Evolutionary conservation across 148 eudicot genomes (phyloP), one percentile per base, ranked within the genome.

Genomic region (Rhododendron henanense): DNA sequence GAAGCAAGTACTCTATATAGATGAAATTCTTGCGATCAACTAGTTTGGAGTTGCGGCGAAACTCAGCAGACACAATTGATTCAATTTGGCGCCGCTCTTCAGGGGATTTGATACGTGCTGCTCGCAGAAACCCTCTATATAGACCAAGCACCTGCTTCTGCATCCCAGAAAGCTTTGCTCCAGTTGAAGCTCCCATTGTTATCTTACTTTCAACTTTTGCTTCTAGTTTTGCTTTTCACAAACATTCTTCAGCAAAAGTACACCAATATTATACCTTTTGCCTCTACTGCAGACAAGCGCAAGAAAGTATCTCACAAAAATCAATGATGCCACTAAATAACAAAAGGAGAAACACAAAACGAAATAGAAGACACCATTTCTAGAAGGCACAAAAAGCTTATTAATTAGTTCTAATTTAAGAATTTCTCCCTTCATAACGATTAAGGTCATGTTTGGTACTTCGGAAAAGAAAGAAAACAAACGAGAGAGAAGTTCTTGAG

Each of bases 101-200:
- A 16, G 91, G 90, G 48, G 94, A 79, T 85, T 96, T 96, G 6
- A 91, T 82, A 74, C 96, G 96, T 2, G 99, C 98, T 87, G 93
- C 93, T 86, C 98, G 92, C 39, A 96, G 83, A 88, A 94, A 96
- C 73, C 94, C 95, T 88, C 98, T 90, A 87, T 96, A 96, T 57
- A 96, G 88, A 82, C 94, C 87, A 84, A 96, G 91, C 47, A 95
- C 99, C 87, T 96, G 96, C 90, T 93, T 96, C 88, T 96, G 99
- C 92, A 96, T 90, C 65, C 99, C 99, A 44, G 99, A 96, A 79
- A 96, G 93, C 92, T 89, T 93, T 59, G 89, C 90, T 33, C 85
- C 91, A 47, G 89, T 78, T 4, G 93, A 86, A n/a, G 83, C 83
- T 69, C 90, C 94, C 94, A 92, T 92, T 63, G 79, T 63, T 77